Evolutionary conservation across 2,329 filamentous ascomycete genomes (phyloP), one percentile per base, ranked within the genome.

Genomic region (Sporothrix pallida): DNA sequence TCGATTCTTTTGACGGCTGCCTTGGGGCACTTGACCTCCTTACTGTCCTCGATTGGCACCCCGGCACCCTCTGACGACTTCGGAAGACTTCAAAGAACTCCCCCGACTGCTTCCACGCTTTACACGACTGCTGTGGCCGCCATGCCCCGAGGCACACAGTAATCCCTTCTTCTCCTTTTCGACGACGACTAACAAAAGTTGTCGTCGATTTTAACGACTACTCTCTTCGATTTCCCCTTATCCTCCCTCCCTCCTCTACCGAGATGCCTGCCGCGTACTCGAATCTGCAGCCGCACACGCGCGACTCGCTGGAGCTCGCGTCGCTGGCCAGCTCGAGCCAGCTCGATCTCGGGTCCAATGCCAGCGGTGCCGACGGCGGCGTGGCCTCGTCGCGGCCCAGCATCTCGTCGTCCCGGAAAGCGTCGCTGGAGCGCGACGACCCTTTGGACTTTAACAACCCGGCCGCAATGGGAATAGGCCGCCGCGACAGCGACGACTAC

Each of bases 251-350:
- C 37, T 5, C 48, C 48, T 44, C 68, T 13, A 37, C 54, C 73
- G 31, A 37, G 2, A 85, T 83, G 82, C 80, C 82, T 76, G 78
- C 80, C 74, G 81, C 81, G 77, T 87, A 86, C 74, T 81, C 82
- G 76, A 82, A 81, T 78, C 81, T 84, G 73, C 83, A 84, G 76
- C 81, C 83, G 76, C 83, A 84, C 76, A 82, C 89, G 75, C 93
- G 96, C 84, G 96, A 99, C 87, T 98, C 95, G 65, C 90, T 99
- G 80, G 96, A 99, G 85, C 92, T 99, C 74, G 96, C 95, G 75
- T 98, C 95, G 71, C 90, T 99, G 76, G 96, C 95, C 75, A 97
- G 94, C 75, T 95, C 92, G 52, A 94, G 92, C 78, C 88, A 78
- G 75, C 58, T 87, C 71, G 86, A 85, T 68, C 88, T 88, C 67